Percentiles rank a stretch among this genome's conserved stretches.
phyloP scores from a whole-genome alignment of 2,329 filamentous ascomycete genomes.

The Rhynchosporium secalis region DNA sequence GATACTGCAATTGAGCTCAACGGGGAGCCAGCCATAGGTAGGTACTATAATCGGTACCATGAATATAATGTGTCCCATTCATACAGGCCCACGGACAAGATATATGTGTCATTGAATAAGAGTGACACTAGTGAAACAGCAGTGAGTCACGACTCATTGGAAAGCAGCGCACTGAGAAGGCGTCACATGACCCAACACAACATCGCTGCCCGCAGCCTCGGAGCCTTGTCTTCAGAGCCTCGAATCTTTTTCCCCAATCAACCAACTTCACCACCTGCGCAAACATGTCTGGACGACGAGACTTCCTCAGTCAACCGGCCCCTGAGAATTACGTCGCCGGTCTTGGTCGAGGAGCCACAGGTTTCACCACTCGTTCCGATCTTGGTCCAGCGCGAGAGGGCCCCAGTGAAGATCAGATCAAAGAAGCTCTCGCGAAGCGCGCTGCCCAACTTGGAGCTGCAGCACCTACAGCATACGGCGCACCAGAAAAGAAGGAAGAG shows the following conservation, averaged over 20 bases:
- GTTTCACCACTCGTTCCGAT: conserved; percentile 96
- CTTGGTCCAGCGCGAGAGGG: conserved; percentile 92
- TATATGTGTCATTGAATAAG: too few species aligned
- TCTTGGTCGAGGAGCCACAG: conserved; percentile 94
- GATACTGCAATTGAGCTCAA: too few species aligned
- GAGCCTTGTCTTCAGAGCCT: background rate
- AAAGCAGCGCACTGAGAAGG: background rate
- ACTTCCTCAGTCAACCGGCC: conserved; percentile 85
- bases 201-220: too few species aligned
- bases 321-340: conserved; percentile 92
- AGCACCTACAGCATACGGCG: conserved; percentile 73
- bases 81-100: too few species aligned
- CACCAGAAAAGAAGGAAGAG: conserved; percentile 52
- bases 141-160: too few species aligned
- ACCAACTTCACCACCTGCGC: background rate
- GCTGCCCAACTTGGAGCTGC: conserved; percentile 77
- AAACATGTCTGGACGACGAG: conserved; percentile 56
- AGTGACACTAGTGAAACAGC: background rate
- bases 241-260: conserved; percentile 4
- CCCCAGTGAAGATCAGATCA: conserved; percentile 96
- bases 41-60: too few species aligned
- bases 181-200: background rate
- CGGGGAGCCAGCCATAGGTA: too few species aligned
- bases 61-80: too few species aligned
- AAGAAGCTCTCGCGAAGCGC: conserved; percentile 92